These are phyloP conservation scores for Euphorbia pulcherrima DNA, from an alignment of 345 rosid genomes.

Conservation along the genomic window DNA sequence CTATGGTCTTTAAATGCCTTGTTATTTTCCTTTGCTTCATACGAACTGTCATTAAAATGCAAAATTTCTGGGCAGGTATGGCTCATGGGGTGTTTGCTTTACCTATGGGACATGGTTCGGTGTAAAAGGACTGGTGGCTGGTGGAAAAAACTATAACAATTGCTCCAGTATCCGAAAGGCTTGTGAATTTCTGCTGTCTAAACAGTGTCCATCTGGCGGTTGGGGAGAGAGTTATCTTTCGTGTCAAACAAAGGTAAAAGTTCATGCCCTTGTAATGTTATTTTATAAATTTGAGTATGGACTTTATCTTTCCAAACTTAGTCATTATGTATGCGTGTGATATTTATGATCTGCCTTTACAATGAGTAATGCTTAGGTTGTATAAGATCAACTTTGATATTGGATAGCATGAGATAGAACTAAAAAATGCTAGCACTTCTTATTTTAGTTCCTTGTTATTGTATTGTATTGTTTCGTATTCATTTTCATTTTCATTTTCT, in stretches of 20 bases:
- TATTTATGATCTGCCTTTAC: not conserved
- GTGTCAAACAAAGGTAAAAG: conserved; percentile 74
- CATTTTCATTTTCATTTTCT: not conserved
- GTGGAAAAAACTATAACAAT: conserved; percentile 57
- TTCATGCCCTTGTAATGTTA: not conserved
- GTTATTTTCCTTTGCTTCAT: conserved; percentile 3
- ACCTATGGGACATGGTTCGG: conserved; percentile 86
- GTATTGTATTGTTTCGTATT: not conserved
- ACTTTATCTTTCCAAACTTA: conserved; percentile 1
- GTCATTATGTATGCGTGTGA: not conserved
- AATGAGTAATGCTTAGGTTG: not conserved
- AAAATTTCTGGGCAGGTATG: conserved; percentile 57
- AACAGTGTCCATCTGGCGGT: conserved; percentile 78
- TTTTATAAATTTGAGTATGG: not conserved
- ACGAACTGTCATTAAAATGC: too few species aligned
- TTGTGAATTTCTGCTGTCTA: conserved; percentile 77
- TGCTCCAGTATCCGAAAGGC: conserved; percentile 64
- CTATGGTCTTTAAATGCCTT: not conserved
- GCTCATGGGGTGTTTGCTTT: conserved; percentile 93
- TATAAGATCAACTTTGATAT: not conserved
- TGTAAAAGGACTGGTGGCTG: conserved; percentile 69
- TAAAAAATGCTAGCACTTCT: not conserved
- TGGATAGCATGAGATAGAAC: not conserved
- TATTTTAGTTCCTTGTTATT: not conserved
- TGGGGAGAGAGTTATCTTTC: conserved; percentile 99